Percentiles rank a stretch among this genome's conserved stretches.
These are phyloP conservation scores for Didymosphaeria variabile DNA, from an alignment of 2,329 filamentous ascomycete genomes.

Conservation along the genomic window DNA sequence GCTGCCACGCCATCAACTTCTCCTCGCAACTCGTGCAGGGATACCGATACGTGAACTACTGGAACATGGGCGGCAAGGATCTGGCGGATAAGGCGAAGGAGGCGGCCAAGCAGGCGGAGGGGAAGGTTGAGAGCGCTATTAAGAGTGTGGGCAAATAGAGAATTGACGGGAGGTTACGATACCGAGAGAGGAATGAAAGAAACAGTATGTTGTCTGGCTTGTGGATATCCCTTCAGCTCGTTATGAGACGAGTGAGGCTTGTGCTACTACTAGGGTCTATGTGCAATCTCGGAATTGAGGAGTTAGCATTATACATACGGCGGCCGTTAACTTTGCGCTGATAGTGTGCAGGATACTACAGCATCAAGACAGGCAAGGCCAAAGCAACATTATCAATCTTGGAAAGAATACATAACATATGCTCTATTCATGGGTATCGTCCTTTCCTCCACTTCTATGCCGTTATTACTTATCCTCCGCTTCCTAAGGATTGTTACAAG, in stretches of 20 bases:
- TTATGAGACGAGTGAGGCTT: background rate
- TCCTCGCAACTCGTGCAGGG: slow-evolving; percentile 67
- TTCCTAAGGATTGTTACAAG: no score
- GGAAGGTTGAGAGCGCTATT: slow-evolving; percentile 7
- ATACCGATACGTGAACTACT: slow-evolving; percentile 70
- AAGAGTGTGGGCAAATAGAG: slow-evolving; percentile 25
- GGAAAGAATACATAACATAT: background rate
- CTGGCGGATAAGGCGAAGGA: slow-evolving; percentile 51
- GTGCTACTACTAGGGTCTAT: slow-evolving; percentile 8
- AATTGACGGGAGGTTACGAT: background rate
- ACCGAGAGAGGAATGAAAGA: background rate
- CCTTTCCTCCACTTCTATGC: background rate
- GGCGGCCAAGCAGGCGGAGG: slow-evolving; percentile 28
- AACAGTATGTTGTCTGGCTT: background rate
- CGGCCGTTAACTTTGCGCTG: background rate
- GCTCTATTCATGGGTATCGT: background rate
- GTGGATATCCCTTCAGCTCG: slow-evolving; percentile 1
- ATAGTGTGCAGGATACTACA: background rate
- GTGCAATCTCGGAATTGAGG: background rate
- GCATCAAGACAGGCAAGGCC: background rate
- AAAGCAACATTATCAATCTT: background rate
- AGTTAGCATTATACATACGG: background rate
- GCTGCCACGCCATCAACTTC: slow-evolving; percentile 73
- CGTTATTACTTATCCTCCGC: background rate
- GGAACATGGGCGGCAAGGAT: slow-evolving; percentile 61